Evolutionary conservation across 169 alveolate genomes (phyloP).

Genomic region (Eimeria praecox): DNA sequence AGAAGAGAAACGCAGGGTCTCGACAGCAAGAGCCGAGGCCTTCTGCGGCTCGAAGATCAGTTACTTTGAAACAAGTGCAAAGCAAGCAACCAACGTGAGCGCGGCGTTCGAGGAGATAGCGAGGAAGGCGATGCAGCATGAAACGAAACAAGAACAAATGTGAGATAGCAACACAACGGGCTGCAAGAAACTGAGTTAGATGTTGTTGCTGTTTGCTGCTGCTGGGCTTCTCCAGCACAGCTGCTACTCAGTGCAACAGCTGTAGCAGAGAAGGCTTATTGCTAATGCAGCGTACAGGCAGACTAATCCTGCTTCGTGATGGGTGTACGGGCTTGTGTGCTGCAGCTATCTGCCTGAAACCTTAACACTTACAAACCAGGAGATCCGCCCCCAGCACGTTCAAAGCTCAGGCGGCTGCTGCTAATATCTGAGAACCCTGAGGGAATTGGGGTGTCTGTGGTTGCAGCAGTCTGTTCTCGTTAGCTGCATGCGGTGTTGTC

Average conservation of each 20-base stretch:
- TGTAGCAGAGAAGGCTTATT: not conserved
- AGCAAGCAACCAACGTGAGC: slow-evolving; percentile 97
- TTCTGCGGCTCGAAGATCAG: slow-evolving; percentile 97
- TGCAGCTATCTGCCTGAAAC: slow-evolving; percentile 80
- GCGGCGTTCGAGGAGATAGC: slow-evolving; percentile 93
- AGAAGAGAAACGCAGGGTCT: slow-evolving; percentile 85
- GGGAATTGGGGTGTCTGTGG: not conserved
- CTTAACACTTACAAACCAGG: slow-evolving; percentile 65
- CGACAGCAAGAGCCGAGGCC: slow-evolving; percentile 94
- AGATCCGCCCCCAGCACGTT: slow-evolving; percentile 58
- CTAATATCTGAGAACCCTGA: not conserved
- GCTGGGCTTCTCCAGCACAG: not conserved
- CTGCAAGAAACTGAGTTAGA: not conserved
- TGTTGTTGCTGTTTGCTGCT: too few species aligned
- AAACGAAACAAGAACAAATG: slow-evolving; percentile 82
- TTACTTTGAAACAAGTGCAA: slow-evolving; percentile 98
- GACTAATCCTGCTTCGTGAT: not conserved
- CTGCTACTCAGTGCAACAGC: not conserved
- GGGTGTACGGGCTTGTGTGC: not conserved
- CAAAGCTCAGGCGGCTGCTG: slow-evolving; percentile 75
- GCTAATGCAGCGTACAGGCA: not conserved
- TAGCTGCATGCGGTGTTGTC: not conserved
- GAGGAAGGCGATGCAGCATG: slow-evolving; percentile 81
- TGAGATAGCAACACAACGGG: not conserved
- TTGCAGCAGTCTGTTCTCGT: not conserved